Percentiles rank a stretch among this genome's conserved stretches.
These are phyloP conservation scores for Lentinula guzmanii DNA, from an alignment of 768 basidiomycete species.

Conservation along the genomic window DNA sequence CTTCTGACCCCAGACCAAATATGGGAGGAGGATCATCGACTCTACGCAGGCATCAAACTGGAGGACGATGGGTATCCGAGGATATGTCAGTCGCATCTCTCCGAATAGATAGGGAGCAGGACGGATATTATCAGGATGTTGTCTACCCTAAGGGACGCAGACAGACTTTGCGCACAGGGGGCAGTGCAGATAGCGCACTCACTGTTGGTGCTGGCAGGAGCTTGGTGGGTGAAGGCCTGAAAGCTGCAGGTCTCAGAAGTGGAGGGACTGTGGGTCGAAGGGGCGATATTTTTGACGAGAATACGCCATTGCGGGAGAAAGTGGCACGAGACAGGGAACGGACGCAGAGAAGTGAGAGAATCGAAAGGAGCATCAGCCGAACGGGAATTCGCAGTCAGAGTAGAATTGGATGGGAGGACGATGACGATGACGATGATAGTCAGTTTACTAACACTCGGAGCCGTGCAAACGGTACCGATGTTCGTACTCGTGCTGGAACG, in stretches of 20 bases:
- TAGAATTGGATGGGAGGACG: constrained; percentile 11
- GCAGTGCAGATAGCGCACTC: constrained; percentile 66
- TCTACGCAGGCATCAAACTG: constrained; percentile 37
- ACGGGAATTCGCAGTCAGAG: constrained; percentile 12
- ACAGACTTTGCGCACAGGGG: constrained; percentile 49
- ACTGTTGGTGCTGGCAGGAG: constrained; percentile 40
- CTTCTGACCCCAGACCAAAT: neutral
- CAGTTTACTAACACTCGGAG: constrained; percentile 18
- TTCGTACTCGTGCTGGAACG: constrained; percentile 13
- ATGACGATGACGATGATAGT: constrained; percentile 18
- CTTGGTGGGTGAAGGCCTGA: constrained; percentile 50
- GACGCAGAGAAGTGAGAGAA: constrained; percentile 26
- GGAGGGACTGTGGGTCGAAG: constrained; percentile 6
- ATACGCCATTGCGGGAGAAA: constrained; percentile 2
- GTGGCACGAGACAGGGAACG: constrained; percentile 17
- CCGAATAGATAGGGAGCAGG: constrained; percentile 18
- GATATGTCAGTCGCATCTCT: constrained; percentile 20
- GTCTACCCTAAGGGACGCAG: constrained; percentile 30
- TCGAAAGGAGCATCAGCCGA: constrained; percentile 16
- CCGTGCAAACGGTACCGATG: constrained; percentile 14
- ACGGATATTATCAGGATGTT: constrained; percentile 12
- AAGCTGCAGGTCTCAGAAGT: constrained; percentile 7
- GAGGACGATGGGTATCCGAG: constrained; percentile 43
- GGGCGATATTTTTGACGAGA: constrained; percentile 18
- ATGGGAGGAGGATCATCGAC: constrained; percentile 1